These are phyloP conservation scores for Aureobasidium namibiae DNA, from an alignment of 2,329 filamentous ascomycete genomes.

Conservation along the genomic window DNA sequence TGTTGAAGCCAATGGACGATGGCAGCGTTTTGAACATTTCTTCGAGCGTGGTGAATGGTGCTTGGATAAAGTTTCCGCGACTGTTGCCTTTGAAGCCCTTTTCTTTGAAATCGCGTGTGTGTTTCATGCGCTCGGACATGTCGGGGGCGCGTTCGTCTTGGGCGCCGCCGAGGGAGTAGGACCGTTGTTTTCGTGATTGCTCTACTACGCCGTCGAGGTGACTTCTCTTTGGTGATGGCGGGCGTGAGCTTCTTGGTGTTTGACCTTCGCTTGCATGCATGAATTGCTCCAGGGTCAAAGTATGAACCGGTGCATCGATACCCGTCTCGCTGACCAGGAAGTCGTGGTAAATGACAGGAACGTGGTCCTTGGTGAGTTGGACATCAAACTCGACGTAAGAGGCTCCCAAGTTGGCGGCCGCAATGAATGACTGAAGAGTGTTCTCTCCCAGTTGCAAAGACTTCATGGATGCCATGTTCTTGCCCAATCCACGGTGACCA, in stretches of 20 bases:
- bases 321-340: slow-evolving; percentile 97
- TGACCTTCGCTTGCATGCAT: slow-evolving; percentile 67
- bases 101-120: slow-evolving; percentile 87
- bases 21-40: slow-evolving; percentile 84
- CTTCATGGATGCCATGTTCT: slow-evolving; percentile 75
- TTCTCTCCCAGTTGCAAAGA: slow-evolving; percentile 95
- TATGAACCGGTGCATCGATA: slow-evolving; percentile 93
- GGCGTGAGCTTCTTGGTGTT: slow-evolving; percentile 38
- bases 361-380: slow-evolving; percentile 95
- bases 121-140: slow-evolving; percentile 82
- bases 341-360: slow-evolving; percentile 97
- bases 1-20: slow-evolving; percentile 84
- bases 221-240: slow-evolving; percentile 35
- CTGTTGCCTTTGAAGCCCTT: slow-evolving; percentile 96
- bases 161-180: slow-evolving; percentile 52
- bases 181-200: slow-evolving; percentile 36
- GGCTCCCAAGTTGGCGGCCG: slow-evolving; percentile 84
- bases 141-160: slow-evolving; percentile 40
- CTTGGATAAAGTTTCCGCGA: slow-evolving; percentile 89
- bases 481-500: slow-evolving; percentile 69
- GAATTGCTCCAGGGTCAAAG: slow-evolving; percentile 90
- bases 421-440: slow-evolving; percentile 90
- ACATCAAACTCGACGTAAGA: slow-evolving; percentile 73
- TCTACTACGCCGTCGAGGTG: slow-evolving; percentile 11
- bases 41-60: slow-evolving; percentile 88